Evolutionary conservation across 2,329 filamentous ascomycete species (phyloP), one percentile per base, ranked within the genome.

Genomic region (Sphaerostilbella broomeana): DNA sequence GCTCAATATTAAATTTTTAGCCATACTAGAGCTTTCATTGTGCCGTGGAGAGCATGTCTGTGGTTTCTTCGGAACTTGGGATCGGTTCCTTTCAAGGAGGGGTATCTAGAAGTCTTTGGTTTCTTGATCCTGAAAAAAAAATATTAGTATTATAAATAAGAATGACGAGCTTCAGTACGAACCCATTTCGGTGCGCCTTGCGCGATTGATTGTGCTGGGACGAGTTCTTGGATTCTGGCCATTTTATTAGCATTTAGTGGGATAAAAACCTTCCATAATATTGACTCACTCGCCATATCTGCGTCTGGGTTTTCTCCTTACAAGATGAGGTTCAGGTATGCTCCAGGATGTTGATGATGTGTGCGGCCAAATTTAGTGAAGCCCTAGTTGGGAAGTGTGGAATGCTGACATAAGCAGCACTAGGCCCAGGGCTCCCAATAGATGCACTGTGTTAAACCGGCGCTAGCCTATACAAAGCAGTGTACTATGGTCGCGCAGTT

Each of bases 1-100:
- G 6, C 31, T 17, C 15, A 6, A 22, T 4, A 3, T 33, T 13
- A 24, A 4, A 22, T 42, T 76, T 17, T 25, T 16, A 25, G 31
- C 47, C 85, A 63, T 82, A 97, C 90, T 77, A 98, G 75, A 67
- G 92, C 92, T 77, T 86, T 94, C 79, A 86, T 88, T 68, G 89
- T 98, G 70, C 92, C 92, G 79, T 97, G 92, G 53, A 97, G 88
- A 71, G 92, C 92, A 81, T 98, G 90, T 78, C 88, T 87, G 79
- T 98, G 92, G 81, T 98, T 98, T 75, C 92, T 84, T 72, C 92
- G 84, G 81, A 98, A 98, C 83, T 98, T 98, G 68, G 92, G 89
- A 75, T 98, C 92, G 69, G 87, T 92, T 62, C 92, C 92, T 69
- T 95, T 95, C 64, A 98, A 84, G 59, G 90, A 97, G 55, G 92